Conservation (phyloP, 1,284 basidiomycete species). For the Schizophyllum commune region DNA sequence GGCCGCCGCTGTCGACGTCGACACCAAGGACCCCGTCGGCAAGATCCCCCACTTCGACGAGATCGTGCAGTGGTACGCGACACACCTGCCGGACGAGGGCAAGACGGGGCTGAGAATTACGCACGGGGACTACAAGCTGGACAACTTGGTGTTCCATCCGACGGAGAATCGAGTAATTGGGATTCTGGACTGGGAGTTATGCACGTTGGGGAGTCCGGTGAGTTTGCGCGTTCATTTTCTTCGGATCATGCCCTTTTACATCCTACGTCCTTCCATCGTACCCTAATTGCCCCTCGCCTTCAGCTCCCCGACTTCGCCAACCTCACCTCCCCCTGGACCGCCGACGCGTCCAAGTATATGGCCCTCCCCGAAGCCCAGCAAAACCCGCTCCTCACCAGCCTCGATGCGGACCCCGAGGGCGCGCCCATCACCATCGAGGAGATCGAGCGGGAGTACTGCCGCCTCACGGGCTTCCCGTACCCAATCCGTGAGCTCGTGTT, state of each 20-base stretch:
- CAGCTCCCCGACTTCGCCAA: slow-evolving; percentile 92
- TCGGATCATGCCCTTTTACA: too few relatives aligned
- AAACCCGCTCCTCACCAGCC: slow-evolving; percentile 12
- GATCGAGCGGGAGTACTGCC: slow-evolving; percentile 73
- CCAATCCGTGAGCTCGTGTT: slow-evolving; percentile 74
- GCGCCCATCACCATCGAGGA: slow-evolving; percentile 67
- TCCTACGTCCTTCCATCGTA: not conserved
- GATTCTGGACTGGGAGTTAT: slow-evolving; percentile 95
- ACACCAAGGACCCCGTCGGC: slow-evolving; percentile 52
- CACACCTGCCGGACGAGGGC: slow-evolving; percentile 67
- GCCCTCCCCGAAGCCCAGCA: slow-evolving; percentile 13
- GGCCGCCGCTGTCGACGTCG: slow-evolving; percentile 55
- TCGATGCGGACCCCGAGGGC: slow-evolving; percentile 43
- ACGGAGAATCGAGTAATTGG: slow-evolving; percentile 90
- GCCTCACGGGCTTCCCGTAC: slow-evolving; percentile 49
- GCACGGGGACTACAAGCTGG: slow-evolving; percentile 95
- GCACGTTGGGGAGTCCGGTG: slow-evolving; percentile 84
- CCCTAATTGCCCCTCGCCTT: slow-evolving; percentile 1
- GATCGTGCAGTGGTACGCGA: slow-evolving; percentile 71
- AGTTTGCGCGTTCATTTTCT: slow-evolving; percentile 13
- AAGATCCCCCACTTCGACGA: slow-evolving; percentile 68
- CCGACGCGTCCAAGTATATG: slow-evolving; percentile 40
- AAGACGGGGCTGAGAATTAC: slow-evolving; percentile 73
- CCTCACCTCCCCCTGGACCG: slow-evolving; percentile 78
- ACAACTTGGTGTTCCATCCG: slow-evolving; percentile 93